Percentiles rank a stretch among this genome's conserved stretches.
phyloP scores from a whole-genome alignment of 129 eudicot genomes.

The Lactuca sativa region DNA sequence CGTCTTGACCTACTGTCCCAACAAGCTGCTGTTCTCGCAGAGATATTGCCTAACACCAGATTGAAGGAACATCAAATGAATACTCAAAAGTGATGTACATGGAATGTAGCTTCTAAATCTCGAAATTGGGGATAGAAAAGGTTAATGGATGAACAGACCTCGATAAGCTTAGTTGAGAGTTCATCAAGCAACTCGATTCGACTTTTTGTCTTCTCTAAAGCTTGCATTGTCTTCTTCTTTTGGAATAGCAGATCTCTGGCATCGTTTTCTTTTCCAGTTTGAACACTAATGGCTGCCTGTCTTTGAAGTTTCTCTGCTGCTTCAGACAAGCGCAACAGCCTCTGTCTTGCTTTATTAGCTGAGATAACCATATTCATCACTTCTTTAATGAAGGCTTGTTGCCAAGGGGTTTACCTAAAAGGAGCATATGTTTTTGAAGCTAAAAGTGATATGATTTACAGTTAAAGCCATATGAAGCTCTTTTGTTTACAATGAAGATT shows the following conservation, averaged over 20 bases:
- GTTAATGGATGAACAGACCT: constrained; percentile 43
- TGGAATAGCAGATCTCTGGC: constrained; percentile 85
- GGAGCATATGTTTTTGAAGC: not conserved
- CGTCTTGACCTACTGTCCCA: constrained; percentile 52
- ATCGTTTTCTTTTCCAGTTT: constrained; percentile 69
- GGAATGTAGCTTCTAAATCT: not conserved
- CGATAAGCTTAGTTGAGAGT: constrained; percentile 67
- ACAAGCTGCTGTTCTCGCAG: constrained; percentile 71
- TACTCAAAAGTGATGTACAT: not conserved
- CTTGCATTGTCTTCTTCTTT: constrained; percentile 84
- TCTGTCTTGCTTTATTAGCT: constrained; percentile 86
- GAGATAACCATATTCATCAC: constrained; percentile 38
- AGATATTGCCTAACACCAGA: constrained; percentile 73
- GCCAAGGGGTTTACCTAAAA: not conserved
- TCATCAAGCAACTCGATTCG: constrained; percentile 82
- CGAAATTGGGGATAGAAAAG: not conserved
- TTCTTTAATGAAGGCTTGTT: constrained; percentile 18
- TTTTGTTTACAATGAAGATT: not conserved
- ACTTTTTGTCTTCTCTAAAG: constrained; percentile 79
- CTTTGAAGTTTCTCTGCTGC: constrained; percentile 83
- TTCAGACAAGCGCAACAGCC: constrained; percentile 89
- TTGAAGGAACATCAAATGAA: constrained; percentile 11
- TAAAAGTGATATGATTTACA: not conserved
- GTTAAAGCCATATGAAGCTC: not conserved
- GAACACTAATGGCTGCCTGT: constrained; percentile 75